Percentiles rank a stretch among this genome's conserved stretches.
Conservation (phyloP, 768 basidiomycete genomes). For the Porpolomopsis calyptriformis region DNA sequence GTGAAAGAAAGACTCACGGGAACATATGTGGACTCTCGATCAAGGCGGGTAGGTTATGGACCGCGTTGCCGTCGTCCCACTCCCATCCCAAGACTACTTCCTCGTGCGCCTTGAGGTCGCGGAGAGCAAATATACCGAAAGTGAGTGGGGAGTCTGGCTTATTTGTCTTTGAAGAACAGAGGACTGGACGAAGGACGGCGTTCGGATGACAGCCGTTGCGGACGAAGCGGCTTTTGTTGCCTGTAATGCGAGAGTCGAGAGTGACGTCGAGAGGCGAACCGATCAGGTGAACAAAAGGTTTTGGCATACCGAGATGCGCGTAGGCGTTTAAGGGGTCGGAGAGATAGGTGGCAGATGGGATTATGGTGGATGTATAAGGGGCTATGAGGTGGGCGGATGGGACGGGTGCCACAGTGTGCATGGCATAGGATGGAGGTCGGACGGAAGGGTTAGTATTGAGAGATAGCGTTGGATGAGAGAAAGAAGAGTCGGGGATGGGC, state of each 20-base stretch:
- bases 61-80: conserved; percentile 88
- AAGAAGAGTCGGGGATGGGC: conserved; percentile 19
- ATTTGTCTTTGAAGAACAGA: conserved; percentile 25
- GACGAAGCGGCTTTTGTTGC: conserved; percentile 53
- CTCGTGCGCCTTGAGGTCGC: conserved; percentile 65
- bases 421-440: conserved; percentile 47
- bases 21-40: conserved; percentile 47
- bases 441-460: conserved; percentile 31
- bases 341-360: conserved; percentile 59
- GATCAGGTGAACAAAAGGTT: conserved; percentile 71
- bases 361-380: conserved; percentile 52
- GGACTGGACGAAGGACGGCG: conserved; percentile 47
- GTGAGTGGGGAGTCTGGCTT: conserved; percentile 31
- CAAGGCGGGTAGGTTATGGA: conserved; percentile 67
- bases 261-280: conserved; percentile 70
- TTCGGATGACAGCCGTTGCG: conserved; percentile 57
- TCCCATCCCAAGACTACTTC: conserved; percentile 92
- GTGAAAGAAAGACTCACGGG: conserved; percentile 36
- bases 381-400: conserved; percentile 47
- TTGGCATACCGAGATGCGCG: conserved; percentile 69
- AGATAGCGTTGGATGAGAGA: conserved; percentile 26
- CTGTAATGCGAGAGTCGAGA: conserved; percentile 67
- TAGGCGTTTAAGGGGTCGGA: conserved; percentile 82
- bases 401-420: conserved; percentile 55
- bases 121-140: conserved; percentile 74